These are phyloP conservation scores for Mycena haematopus DNA, from an alignment of 768 basidiomycete genomes.

Conservation along the genomic window DNA sequence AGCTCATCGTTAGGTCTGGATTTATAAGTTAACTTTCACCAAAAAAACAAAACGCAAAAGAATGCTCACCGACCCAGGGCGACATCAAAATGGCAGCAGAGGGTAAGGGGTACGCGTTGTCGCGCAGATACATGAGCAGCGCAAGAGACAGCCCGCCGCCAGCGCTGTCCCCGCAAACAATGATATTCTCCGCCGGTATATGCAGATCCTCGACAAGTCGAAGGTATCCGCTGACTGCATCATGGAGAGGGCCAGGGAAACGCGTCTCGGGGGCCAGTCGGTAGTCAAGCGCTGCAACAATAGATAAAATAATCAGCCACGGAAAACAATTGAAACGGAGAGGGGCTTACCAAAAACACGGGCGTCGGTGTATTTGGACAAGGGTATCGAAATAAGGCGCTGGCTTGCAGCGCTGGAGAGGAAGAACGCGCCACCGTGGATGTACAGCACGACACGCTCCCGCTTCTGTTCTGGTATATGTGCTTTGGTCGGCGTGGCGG, in stretches of 20 bases:
- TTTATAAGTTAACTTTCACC: neutral
- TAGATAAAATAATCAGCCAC: neutral
- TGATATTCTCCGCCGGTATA: constrained; percentile 90
- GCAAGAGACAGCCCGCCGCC: constrained; percentile 90
- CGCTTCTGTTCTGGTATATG: constrained; percentile 49
- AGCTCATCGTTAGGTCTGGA: constrained; percentile 92
- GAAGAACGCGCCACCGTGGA: constrained; percentile 86
- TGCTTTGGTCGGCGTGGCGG: constrained; percentile 23
- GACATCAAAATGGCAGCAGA: constrained; percentile 89
- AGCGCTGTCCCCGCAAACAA: constrained; percentile 91
- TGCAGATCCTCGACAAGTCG: constrained; percentile 86
- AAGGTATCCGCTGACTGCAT: constrained; percentile 87
- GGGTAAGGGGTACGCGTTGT: constrained; percentile 85
- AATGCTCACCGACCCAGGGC: constrained; percentile 89
- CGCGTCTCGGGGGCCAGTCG: constrained; percentile 94
- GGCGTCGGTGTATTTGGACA: constrained; percentile 87
- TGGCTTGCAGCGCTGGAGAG: constrained; percentile 91
- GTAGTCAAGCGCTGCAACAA: constrained; percentile 82
- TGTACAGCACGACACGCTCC: constrained; percentile 88
- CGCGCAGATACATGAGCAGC: constrained; percentile 92
- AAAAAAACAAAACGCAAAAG: neutral
- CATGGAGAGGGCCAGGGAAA: constrained; percentile 89
- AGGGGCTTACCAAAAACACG: constrained; percentile 71
- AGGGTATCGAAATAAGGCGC: constrained; percentile 86
- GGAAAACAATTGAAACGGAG: neutral